Conservation (phyloP, 129 eudicot genomes). For the Chrysanthemum seticuspe region DNA sequence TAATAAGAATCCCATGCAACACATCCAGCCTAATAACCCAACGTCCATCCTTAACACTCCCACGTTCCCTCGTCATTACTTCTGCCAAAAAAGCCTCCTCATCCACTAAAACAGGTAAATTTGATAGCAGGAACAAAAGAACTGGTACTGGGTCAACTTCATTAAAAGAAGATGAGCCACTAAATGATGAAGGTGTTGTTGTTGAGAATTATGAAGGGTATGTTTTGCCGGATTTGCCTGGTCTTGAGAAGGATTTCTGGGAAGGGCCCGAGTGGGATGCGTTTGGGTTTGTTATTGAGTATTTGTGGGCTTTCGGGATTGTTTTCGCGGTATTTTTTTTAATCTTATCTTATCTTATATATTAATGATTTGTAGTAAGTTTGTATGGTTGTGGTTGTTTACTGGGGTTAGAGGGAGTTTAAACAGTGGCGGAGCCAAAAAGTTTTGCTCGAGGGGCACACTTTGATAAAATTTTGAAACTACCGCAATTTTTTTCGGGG, state of each 20-base stretch:
- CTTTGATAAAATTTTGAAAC: too few species aligned
- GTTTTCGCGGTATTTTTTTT: conserved; percentile 60
- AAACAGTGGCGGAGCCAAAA: too few species aligned
- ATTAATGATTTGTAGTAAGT: not conserved
- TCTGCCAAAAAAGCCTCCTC: conserved; percentile 45
- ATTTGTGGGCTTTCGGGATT: conserved; percentile 95
- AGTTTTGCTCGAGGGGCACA: too few species aligned
- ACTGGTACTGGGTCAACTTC: conserved; percentile 35
- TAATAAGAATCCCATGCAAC: conserved; percentile 40
- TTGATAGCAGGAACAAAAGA: conserved; percentile 76
- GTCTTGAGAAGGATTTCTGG: conserved; percentile 75
- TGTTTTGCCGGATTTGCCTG: conserved; percentile 79
- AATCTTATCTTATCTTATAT: not conserved
- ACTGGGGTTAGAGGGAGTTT: too few species aligned
- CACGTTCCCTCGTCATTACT: conserved; percentile 50
- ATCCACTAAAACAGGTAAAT: conserved; percentile 47
- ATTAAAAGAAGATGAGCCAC: conserved; percentile 40
- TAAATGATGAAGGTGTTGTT: conserved; percentile 15
- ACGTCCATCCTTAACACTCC: conserved; percentile 40
- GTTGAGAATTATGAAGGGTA: conserved; percentile 62
- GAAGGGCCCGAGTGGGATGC: conserved; percentile 96
- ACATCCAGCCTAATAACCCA: conserved; percentile 38
- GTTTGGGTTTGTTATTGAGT: conserved; percentile 80
- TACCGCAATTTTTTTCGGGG: too few species aligned
- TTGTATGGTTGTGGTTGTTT: too few species aligned